phyloP scores from a whole-genome alignment of 345 rosid genomes.

The Corymbia maculata region DNA sequence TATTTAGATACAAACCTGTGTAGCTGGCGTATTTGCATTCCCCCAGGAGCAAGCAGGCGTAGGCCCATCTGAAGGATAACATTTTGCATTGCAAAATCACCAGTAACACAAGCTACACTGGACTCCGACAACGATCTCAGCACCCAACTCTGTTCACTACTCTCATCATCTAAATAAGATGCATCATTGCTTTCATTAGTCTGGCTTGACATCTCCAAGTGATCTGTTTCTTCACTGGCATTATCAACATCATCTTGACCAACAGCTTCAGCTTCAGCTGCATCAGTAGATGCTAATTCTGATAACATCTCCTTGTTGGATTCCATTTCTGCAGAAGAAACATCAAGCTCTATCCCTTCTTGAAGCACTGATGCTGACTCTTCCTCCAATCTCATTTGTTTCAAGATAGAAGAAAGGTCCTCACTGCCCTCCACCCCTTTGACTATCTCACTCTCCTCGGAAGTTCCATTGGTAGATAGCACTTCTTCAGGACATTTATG shows the following conservation, averaged over 20 bases:
- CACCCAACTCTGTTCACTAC: slow-evolving; percentile 86
- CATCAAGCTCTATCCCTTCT: slow-evolving; percentile 18
- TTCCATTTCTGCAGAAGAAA: slow-evolving; percentile 3
- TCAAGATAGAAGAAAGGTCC: slow-evolving; percentile 34
- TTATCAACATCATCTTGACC: slow-evolving; percentile 9
- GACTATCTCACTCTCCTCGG: slow-evolving; percentile 15
- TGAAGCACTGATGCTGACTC: slow-evolving; percentile 27
- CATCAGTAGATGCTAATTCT: slow-evolving; percentile 9
- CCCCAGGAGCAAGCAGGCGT: slow-evolving; percentile 82
- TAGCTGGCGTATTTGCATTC: slow-evolving; percentile 85
- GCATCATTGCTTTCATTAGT: slow-evolving; percentile 40
- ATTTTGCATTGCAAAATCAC: slow-evolving; percentile 96
- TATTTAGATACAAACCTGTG: slow-evolving; percentile 40
- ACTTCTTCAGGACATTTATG: background rate
- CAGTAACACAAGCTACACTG: slow-evolving; percentile 86
- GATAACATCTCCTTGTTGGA: background rate
- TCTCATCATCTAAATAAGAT: slow-evolving; percentile 52
- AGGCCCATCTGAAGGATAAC: slow-evolving; percentile 96
- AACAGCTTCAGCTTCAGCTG: slow-evolving; percentile 13
- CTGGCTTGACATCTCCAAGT: slow-evolving; percentile 42
- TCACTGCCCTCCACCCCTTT: slow-evolving; percentile 14
- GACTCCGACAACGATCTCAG: slow-evolving; percentile 85
- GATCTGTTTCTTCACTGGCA: slow-evolving; percentile 21
- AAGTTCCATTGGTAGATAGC: slow-evolving; percentile 6
- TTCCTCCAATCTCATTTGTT: slow-evolving; percentile 72